Base-by-base conservation (phyloP, 169 alveolate genomes). In the Eimeria acervulina region DNA sequence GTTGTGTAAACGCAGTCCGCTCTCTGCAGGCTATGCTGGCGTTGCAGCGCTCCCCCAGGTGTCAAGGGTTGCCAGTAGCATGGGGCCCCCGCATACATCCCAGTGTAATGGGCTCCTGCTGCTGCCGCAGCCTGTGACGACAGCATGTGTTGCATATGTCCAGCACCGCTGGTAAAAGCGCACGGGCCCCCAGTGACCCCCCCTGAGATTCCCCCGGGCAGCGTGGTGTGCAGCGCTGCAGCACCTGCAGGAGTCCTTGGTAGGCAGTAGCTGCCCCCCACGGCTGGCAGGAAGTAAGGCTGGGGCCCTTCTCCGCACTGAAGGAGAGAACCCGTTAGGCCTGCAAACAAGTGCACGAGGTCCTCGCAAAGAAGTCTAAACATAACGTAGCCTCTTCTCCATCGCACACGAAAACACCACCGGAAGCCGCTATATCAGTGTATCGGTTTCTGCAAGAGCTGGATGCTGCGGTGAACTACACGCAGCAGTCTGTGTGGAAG, bases 271-370 rank as follows among this genome's bases (percentile, higher is more conserved):
- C 33, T 10, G 23, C 52, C 91, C 91, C 91, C 91, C 28, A 55
- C 28, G 31, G 72, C 33, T 5, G 47, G 72, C 23, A 83, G n/a
- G 51, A 31, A n/a, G 70, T 83, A 83, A 47, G 70, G 21, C 28
- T 51, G 91, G 91, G 91, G 91, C 38, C 72, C 74, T 12, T 83
- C 91, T 28, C 74, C 91, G 23, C 91, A 83, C 74, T 83, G 91
- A 28, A n/a, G 8, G 28, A 51, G 72, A 21, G 91, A 36, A 23
- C 76, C 74, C 7, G 91, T 17, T 4, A 83, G n/a, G 70, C 91
- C 91, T 83, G 91, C 74, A 51, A 51, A 21, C 74, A 51, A 28
- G 63, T n/a, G n/a, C 38, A 66, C 19, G 42, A 4, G 44, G 19
- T 28, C 42, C 5, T 31, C 44, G 44, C 78, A n/a, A n/a, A 31